Base-by-base conservation (phyloP, 495 filamentous ascomycete species). In the Penicillium nucicola region DNA sequence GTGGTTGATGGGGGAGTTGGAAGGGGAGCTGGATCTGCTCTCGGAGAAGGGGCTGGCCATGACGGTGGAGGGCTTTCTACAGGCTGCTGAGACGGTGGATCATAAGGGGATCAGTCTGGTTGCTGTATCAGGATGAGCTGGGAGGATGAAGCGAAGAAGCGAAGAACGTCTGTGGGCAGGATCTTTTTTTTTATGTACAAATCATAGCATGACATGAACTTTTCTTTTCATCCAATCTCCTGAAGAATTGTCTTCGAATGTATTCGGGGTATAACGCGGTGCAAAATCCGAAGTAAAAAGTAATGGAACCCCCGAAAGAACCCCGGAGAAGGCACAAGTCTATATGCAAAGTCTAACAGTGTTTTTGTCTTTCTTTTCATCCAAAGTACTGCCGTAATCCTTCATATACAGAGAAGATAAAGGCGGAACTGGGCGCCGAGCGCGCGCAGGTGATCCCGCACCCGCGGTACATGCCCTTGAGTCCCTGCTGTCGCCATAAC, bases 341-440 rank as follows among this genome's bases (percentile, higher is more conserved):
- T 52, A 52, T 52, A 22, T 52, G 49, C 42, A 45, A 20, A 14
- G 4, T 50, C 13, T 37, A 28, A 15, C 13, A 22, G 42, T 3
- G 12, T 46, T 31, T 20, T n/a, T 40, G 14, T 23, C 31, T 23
- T 45, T 19, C 17, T 35, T 23, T 45, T 76, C 59, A 77, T 53
- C 65, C 64, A 67, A 90, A 79, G 62, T 81, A 76, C 44, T 72
- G 78, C 66, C 86, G 87, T 69, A 97, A 71, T 34, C 82, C 84
- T 72, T 97, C 92, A 66, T 89, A 97, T 28, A 97, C 79, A 33
- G 91, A 86, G 62, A 98, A 99, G 48, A 99, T 99, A 58, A 97
- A 88, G 31, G 92, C 95, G n/a, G 89, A 95, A 62, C 91, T 95
- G 0, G 93, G 93, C 20, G 90, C 91, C 17, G 89, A 85, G 45